Base-by-base conservation (phyloP, 2,329 filamentous ascomycete genomes). In the Aspergillus sp. region DNA sequence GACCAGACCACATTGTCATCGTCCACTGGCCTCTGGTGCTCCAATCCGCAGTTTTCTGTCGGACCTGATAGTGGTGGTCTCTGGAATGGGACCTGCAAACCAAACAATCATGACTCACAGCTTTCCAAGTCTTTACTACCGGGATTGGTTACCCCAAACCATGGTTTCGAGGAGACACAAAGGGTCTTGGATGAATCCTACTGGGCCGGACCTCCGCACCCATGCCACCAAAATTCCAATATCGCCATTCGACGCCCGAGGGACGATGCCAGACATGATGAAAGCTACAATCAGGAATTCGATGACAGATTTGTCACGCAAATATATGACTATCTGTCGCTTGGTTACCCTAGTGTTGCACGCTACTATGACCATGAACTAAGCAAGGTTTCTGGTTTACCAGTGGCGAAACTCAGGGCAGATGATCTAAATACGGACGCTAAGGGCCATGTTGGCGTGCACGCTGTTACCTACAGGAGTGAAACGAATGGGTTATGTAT, bases 311-410 rank as follows among this genome's bases (percentile, higher is more conserved):
- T 97, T 71, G 86, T 97, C 55, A 96, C 93, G 0, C 93, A 98
- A 74, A 93, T 98, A 7, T 98, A 96, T 81, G 97, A 98, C 74
- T 98, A 98, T 74, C 82, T 98, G 15, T 96, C 91, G 0, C 83
- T 98, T 5, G 93, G 93, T 5, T 97, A 97, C 72, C 93, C 93
- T 3, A 88, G 90, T 34, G 86, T 92, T 67, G 93, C 93, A 11
- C 85, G 89, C 20, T 83, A 85, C 38, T 98, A 90, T 68, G 93
- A 98, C 69, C 83, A 87, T 11, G 93, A 98, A 77, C 80, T 98
- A 18, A 85, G 87, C 64, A 91, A 89, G 70, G 96, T 97, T 56
- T 89, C 88, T 32, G 81, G 83, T 9, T 86, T 96, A 6, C 71
- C 84, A 1, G 70, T 93, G 7, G 78, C 82, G 3, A 88, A 93